phyloP scores from a whole-genome alignment of 768 basidiomycete genomes.

The Filobasidium floriforme region DNA sequence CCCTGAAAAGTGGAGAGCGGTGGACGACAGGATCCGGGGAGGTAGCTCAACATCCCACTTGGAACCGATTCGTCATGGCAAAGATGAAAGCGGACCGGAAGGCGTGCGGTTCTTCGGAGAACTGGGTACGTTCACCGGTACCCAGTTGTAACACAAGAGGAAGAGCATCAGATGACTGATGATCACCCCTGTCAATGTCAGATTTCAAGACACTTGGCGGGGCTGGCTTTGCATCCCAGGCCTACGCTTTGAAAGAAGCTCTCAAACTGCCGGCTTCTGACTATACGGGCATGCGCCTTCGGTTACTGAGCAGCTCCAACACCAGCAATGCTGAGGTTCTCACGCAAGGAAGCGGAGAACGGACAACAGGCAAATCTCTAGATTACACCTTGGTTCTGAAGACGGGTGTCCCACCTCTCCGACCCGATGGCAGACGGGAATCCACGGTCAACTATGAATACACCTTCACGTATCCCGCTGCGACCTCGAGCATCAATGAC shows the following conservation, averaged over 20 bases:
- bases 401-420: slow-evolving; percentile 28
- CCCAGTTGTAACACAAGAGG: not conserved
- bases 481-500: not conserved
- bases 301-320: not conserved
- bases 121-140: slow-evolving; percentile 32
- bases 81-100: not conserved
- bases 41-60: slow-evolving; percentile 43
- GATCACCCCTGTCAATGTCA: slow-evolving; percentile 24
- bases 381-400: slow-evolving; percentile 41
- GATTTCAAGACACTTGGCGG: slow-evolving; percentile 47
- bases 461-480: slow-evolving; percentile 23
- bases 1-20: slow-evolving; percentile 39
- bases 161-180: not conserved
- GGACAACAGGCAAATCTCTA: not conserved
- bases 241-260: slow-evolving; percentile 33
- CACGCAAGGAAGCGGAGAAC: not conserved
- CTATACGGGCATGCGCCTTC: slow-evolving; percentile 14
- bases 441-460: slow-evolving; percentile 39
- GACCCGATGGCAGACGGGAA: slow-evolving; percentile 28
- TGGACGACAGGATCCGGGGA: slow-evolving; percentile 46
- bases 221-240: slow-evolving; percentile 47
- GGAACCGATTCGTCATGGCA: slow-evolving; percentile 17
- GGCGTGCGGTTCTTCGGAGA: slow-evolving; percentile 42
- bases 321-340: not conserved
- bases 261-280: slow-evolving; percentile 2